Percentiles rank a stretch among this genome's conserved stretches.
These are phyloP conservation scores for Blastomyces gilchristii DNA, from an alignment of 2,329 filamentous ascomycete species.

Conservation along the genomic window DNA sequence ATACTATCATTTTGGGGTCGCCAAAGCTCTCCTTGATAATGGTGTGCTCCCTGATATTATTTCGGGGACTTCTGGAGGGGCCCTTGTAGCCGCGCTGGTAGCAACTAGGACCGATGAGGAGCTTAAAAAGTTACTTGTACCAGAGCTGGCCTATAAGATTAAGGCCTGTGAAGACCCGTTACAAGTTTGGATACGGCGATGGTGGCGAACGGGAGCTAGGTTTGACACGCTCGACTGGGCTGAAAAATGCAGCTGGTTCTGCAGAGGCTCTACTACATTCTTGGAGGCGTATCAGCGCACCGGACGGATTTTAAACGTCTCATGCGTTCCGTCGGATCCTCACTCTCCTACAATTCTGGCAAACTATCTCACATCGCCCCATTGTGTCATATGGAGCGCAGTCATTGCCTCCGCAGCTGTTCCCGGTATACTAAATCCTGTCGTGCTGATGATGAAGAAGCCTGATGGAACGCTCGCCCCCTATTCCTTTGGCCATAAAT, in stretches of 20 bases:
- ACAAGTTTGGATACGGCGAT: conserved; percentile 65
- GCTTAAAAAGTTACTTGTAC: conserved; percentile 71
- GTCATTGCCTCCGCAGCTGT: conserved; percentile 91
- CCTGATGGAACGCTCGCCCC: conserved; percentile 66
- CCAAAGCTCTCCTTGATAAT: conserved; percentile 79
- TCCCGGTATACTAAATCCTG: conserved; percentile 89
- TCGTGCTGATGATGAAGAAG: conserved; percentile 83
- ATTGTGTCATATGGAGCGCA: conserved; percentile 97
- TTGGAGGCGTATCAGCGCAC: conserved; percentile 89
- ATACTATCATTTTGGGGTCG: conserved; percentile 92
- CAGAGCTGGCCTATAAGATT: conserved; percentile 74
- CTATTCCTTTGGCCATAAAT: conserved; percentile 96
- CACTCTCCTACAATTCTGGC: conserved; percentile 86
- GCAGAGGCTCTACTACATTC: conserved; percentile 83
- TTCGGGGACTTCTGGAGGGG: conserved; percentile 90
- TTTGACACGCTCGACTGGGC: conserved; percentile 96
- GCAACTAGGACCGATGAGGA: conserved; percentile 89
- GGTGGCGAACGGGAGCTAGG: conserved; percentile 85
- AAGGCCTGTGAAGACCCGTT: conserved; percentile 74
- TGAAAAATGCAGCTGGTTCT: conserved; percentile 75
- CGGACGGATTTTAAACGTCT: conserved; percentile 88
- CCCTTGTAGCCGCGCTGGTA: conserved; percentile 75
- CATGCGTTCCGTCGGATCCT: conserved; percentile 89
- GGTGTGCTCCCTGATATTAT: conserved; percentile 84
- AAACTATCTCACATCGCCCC: conserved; percentile 88